These are phyloP conservation scores for Epichloe scottii DNA, from an alignment of 2,329 filamentous ascomycete species.

Conservation along the genomic window DNA sequence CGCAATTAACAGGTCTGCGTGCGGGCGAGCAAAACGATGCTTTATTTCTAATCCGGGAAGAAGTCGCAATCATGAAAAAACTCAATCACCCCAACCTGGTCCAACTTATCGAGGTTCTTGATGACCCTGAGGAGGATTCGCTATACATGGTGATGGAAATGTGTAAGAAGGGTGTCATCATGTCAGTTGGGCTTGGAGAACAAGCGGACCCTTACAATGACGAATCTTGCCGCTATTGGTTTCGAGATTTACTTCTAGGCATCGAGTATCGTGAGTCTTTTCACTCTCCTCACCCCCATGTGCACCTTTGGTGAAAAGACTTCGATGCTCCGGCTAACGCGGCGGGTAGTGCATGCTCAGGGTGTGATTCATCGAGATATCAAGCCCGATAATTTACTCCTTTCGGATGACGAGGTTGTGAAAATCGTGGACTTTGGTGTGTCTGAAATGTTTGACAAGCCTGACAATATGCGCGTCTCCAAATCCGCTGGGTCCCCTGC, in stretches of 20 bases:
- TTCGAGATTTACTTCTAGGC: constrained; percentile 84
- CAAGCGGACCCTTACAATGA: constrained; percentile 68
- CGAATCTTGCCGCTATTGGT: constrained; percentile 80
- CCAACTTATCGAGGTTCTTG: constrained; percentile 81
- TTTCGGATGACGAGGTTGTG: constrained; percentile 83
- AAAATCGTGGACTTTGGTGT: constrained; percentile 99
- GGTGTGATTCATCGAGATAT: constrained; percentile 94
- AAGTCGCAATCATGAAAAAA: constrained; percentile 99
- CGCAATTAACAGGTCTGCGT: constrained; percentile 16
- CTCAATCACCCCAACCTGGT: constrained; percentile 92
- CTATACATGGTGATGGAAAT: constrained; percentile 98
- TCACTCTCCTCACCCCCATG: not conserved
- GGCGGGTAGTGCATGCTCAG: constrained; percentile 64
- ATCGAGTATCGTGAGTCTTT: constrained; percentile 71
- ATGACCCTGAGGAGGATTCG: constrained; percentile 90
- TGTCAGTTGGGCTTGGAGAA: constrained; percentile 87
- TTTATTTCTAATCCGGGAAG: constrained; percentile 80
- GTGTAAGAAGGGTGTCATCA: constrained; percentile 95
- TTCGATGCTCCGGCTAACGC: constrained; percentile 3
- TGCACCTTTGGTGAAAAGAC: not conserved
- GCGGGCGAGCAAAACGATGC: constrained; percentile 54
- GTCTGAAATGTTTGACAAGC: constrained; percentile 93
- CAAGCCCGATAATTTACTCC: constrained; percentile 89
- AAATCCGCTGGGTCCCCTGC: constrained; percentile 93
- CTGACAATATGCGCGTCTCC: constrained; percentile 71